phyloP scores from a whole-genome alignment of 257 asterid species.

The Nemophila menziesii region DNA sequence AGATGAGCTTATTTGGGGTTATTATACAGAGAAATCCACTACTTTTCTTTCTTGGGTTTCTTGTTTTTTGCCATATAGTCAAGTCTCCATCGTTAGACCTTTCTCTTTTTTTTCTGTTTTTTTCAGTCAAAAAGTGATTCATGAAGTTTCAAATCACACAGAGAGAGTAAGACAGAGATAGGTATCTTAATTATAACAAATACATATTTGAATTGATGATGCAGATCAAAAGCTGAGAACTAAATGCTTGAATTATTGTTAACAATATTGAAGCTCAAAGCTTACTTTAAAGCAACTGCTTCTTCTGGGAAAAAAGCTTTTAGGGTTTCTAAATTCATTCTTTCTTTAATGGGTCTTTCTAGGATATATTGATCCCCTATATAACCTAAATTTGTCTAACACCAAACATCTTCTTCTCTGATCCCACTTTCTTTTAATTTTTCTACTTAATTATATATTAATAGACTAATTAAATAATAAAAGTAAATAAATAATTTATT shows the following conservation, averaged over 20 bases:
- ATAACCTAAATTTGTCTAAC: too few species aligned
- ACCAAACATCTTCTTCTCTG: too few species aligned
- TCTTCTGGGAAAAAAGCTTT: neutral
- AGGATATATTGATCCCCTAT: too few species aligned
- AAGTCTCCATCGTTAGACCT: slow-evolving; percentile 55
- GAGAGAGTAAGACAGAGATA: neutral
- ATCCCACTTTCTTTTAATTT: too few species aligned
- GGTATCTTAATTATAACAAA: neutral
- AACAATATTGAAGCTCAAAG: neutral
- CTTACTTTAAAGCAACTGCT: neutral
- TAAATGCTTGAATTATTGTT: neutral
- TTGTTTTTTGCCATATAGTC: slow-evolving; percentile 26
- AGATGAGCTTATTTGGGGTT: slow-evolving; percentile 31
- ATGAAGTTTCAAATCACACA: slow-evolving; percentile 4
- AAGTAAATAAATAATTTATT: too few species aligned
- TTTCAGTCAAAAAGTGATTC: slow-evolving; percentile 46
- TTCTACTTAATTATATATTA: too few species aligned
- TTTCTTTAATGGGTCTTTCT: neutral
- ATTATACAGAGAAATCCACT: slow-evolving; percentile 14
- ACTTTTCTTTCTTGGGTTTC: slow-evolving; percentile 16
- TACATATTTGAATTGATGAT: neutral
- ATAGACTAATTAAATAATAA: too few species aligned
- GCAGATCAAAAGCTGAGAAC: too few species aligned
- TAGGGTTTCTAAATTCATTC: neutral
- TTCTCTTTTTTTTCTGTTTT: slow-evolving; percentile 18